phyloP scores from a whole-genome alignment of 1,284 basidiomycete species.

The Lignosus rhinocerotis region DNA sequence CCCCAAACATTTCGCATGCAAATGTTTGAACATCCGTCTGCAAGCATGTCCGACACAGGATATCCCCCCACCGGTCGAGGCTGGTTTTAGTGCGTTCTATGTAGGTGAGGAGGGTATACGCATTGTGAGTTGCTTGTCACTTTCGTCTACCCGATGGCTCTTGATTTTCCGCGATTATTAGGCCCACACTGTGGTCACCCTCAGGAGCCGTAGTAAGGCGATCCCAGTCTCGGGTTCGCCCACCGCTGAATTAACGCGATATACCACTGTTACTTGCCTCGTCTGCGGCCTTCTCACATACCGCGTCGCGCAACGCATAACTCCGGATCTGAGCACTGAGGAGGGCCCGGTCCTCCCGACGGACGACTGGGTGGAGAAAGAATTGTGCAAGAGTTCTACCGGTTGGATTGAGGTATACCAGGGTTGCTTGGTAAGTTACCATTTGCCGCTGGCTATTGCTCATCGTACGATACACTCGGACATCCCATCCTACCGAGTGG shows the following conservation, averaged over 20 bases:
- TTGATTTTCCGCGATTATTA: conserved; percentile 32
- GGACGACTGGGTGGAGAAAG: conserved; percentile 74
- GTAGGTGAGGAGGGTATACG: conserved; percentile 68
- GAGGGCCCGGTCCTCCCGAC: conserved; percentile 70
- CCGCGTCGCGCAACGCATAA: conserved; percentile 64
- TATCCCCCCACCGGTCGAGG: conserved; percentile 34
- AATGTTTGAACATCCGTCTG: conserved; percentile 72
- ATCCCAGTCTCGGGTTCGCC: conserved; percentile 40
- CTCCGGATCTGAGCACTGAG: conserved; percentile 57
- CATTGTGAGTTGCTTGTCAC: conserved; percentile 49
- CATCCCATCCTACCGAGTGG: not conserved
- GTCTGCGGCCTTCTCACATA: conserved; percentile 66
- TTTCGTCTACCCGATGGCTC: conserved; percentile 9
- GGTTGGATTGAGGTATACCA: conserved; percentile 76
- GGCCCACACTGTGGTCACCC: conserved; percentile 70
- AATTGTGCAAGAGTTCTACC: conserved; percentile 61
- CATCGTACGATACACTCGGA: not conserved
- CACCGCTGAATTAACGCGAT: conserved; percentile 52
- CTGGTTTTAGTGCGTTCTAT: conserved; percentile 56
- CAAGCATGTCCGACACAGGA: conserved; percentile 25
- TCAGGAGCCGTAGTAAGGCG: conserved; percentile 58
- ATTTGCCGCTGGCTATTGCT: not conserved
- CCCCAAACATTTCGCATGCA: conserved; percentile 51
- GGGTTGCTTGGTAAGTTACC: conserved; percentile 62
- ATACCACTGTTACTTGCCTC: conserved; percentile 67